phyloP scores from a whole-genome alignment of 768 basidiomycete species.

The Mycena pura region DNA sequence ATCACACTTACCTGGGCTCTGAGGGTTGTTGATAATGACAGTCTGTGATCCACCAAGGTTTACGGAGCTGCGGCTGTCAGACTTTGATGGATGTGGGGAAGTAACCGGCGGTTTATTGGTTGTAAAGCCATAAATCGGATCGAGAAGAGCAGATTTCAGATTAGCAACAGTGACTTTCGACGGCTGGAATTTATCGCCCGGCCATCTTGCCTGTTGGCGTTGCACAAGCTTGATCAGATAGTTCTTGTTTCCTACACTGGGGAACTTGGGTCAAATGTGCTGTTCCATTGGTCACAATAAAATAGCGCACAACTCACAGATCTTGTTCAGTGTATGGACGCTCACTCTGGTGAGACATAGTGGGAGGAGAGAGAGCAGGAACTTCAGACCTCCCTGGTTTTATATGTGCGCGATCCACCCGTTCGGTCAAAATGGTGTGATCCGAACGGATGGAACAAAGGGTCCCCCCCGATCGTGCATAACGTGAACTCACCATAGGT shows the following conservation, averaged over 20 bases:
- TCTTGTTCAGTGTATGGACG: neutral
- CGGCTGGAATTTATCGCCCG: neutral
- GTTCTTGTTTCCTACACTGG: neutral
- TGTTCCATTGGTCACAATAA: neutral
- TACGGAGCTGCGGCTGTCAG: no score
- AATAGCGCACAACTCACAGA: neutral
- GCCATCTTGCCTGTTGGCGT: neutral
- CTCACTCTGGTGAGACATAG: neutral
- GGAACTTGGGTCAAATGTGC: neutral
- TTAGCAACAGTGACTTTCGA: neutral
- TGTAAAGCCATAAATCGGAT: neutral
- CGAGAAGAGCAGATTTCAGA: neutral
- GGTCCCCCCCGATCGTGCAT: neutral
- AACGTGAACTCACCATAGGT: neutral
- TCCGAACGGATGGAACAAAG: neutral
- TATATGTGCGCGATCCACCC: neutral
- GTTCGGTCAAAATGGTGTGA: no score
- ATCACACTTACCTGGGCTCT: neutral
- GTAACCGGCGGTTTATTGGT: neutral
- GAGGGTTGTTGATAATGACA: neutral
- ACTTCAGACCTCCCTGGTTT: neutral
- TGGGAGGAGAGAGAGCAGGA: neutral
- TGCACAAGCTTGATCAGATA: neutral
- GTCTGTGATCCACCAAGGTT: no score
- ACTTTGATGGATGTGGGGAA: neutral